Conservation (phyloP, 2,329 filamentous ascomycete genomes). For the Arachnopeziza araneosa region DNA sequence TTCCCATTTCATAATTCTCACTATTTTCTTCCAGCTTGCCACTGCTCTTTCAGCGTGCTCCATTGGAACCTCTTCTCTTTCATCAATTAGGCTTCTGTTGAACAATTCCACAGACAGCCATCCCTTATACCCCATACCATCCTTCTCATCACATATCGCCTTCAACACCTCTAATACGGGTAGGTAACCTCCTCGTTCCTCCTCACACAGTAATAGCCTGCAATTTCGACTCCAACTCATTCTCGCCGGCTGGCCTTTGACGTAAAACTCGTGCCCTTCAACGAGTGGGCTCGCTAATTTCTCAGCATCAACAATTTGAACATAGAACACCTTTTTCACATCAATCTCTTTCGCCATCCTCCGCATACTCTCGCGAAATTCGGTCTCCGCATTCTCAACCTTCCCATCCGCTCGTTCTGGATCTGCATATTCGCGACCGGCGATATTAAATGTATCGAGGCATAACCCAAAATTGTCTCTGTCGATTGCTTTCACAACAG, state of each 20-base stretch:
- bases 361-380: constrained; percentile 36
- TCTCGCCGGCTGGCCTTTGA: constrained; percentile 49
- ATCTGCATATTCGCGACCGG: constrained; percentile 65
- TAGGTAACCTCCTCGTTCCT: constrained; percentile 53
- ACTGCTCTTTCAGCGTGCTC: constrained; percentile 48
- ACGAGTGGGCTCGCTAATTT: constrained; percentile 51
- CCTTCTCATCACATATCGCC: constrained; percentile 43
- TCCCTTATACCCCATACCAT: constrained; percentile 50
- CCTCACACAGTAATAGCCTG: constrained; percentile 47
- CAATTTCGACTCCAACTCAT: constrained; percentile 81
- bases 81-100: constrained; percentile 44
- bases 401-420: constrained; percentile 41
- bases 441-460: constrained; percentile 74
- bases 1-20: constrained; percentile 17
- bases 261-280: constrained; percentile 52
- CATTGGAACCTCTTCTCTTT: constrained; percentile 38
- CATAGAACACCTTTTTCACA: constrained; percentile 53
- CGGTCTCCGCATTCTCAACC: constrained; percentile 30
- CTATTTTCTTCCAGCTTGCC: constrained; percentile 42
- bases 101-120: constrained; percentile 56
- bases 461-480: constrained; percentile 70
- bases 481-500: constrained; percentile 59
- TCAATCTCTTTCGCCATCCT: constrained; percentile 22
- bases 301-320: constrained; percentile 74
- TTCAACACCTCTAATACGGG: constrained; percentile 48